Evolutionary conservation across 495 filamentous ascomycete species (phyloP), one percentile per base, ranked within the genome.

Genomic region (Aspergillus indologenus): DNA sequence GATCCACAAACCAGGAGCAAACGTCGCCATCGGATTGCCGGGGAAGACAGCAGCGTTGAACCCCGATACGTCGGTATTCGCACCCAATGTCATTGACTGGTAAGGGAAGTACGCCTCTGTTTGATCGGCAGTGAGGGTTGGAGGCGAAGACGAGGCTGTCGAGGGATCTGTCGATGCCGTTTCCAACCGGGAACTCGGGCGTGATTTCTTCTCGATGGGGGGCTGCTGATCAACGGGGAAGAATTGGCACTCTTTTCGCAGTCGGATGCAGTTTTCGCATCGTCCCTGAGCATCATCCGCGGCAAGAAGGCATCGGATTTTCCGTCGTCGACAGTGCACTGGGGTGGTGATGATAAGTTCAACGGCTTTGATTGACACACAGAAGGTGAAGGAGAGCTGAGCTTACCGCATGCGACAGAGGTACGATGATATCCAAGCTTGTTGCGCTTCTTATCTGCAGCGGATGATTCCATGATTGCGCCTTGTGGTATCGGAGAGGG

Each of bases 391-490:
- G 8, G 46, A 42, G 18, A 20, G 34, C 46, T 44, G 34, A 53
- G 43, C 92, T 86, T 82, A 98, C 94, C 89, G 81, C 94, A 98
- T 63, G 94, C 94, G 71, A 98, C 91, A 56, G 94, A 96, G 40
- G 92, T 97, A 58, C 94, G 87, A 79, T 97, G 93, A 72, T 98
- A 98, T 29, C 94, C 94, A 54, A 98, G 81, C 75, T 96, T 98
- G 71, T 98, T 98, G 65, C 94, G 87, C 71, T 90, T 88, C 76
- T 94, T 96, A 66, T 96, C 92, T 45, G 72, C 71, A 61, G 66
- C 69, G 49, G 75, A 72, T 49, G 66, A 65, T 60, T 74, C 78
- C 73, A 73, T 75, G 66, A 75, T 63, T 49, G 71, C 64, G 60
- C 79, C 75, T 60, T 85, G 83, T 61, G 86, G 83, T 74, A 81